Conservation (phyloP, 2,329 filamentous ascomycete species). For the Xylariaceae sp. region DNA sequence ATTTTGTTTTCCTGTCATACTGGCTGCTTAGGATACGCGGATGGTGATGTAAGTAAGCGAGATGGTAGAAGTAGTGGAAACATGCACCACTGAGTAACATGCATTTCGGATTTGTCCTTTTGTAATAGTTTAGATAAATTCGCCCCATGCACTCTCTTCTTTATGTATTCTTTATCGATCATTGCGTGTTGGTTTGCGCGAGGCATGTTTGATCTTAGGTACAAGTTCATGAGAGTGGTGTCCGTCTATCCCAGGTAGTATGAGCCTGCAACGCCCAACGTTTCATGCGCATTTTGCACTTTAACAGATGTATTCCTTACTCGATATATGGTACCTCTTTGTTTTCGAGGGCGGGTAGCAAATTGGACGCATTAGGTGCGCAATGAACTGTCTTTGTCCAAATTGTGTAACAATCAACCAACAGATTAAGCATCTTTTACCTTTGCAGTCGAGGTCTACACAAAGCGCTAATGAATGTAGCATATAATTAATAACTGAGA, state of each 20-base stretch:
- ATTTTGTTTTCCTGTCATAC: too few species aligned
- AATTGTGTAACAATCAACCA: not conserved
- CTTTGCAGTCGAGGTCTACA: too few species aligned
- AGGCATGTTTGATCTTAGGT: not conserved
- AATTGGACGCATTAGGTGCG: too few species aligned
- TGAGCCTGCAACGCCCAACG: not conserved
- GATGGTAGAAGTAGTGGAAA: too few species aligned
- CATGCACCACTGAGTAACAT: too few species aligned
- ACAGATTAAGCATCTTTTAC: too few species aligned
- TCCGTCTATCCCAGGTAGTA: not conserved
- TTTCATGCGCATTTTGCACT: not conserved
- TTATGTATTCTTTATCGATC: not conserved
- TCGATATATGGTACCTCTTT: not conserved
- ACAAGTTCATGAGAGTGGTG: not conserved
- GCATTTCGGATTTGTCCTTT: too few species aligned
- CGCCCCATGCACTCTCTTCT: not conserved
- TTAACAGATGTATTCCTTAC: not conserved
- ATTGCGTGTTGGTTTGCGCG: not conserved
- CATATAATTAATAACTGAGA: too few species aligned
- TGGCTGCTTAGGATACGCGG: too few species aligned
- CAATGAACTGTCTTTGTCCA: not conserved
- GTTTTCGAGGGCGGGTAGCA: not conserved
- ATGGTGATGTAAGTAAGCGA: too few species aligned
- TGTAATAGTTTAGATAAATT: not conserved
- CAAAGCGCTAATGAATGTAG: too few species aligned